Percentiles rank a stretch among this genome's conserved stretches.
These are phyloP conservation scores for Calocybe gangraenosa DNA, from an alignment of 768 basidiomycete genomes.

Conservation along the genomic window DNA sequence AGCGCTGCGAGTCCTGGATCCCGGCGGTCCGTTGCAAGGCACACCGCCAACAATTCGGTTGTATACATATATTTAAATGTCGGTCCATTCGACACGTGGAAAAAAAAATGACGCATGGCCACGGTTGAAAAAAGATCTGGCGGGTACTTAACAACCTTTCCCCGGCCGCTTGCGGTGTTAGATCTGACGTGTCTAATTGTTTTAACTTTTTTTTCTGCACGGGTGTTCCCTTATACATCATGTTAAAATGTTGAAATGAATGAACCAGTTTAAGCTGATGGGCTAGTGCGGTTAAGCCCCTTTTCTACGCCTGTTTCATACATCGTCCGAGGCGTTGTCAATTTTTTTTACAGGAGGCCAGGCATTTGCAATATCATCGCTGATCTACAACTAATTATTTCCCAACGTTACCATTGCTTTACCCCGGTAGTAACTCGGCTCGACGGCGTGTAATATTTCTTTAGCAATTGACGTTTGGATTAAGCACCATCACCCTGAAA, in stretches of 20 bases:
- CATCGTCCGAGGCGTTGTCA: slow-evolving; percentile 6
- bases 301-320: slow-evolving; percentile 7
- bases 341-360: background rate
- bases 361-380: slow-evolving; percentile 2
- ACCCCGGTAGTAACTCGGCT: slow-evolving; percentile 18
- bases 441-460: slow-evolving; percentile 2
- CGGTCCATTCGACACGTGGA: slow-evolving; percentile 15
- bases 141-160: background rate
- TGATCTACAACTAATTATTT: slow-evolving; percentile 5
- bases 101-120: slow-evolving; percentile 10
- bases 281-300: slow-evolving; percentile 12
- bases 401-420: slow-evolving; percentile 10
- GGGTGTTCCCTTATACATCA: too few species aligned
- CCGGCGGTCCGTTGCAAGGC: slow-evolving; percentile 14
- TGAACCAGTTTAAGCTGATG: slow-evolving; percentile 4
- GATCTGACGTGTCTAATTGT: slow-evolving; percentile 7
- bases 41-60: slow-evolving; percentile 13
- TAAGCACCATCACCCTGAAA: slow-evolving; percentile 14
- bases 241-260: slow-evolving; percentile 4
- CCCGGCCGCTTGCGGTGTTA: slow-evolving; percentile 2
- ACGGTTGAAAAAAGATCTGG: background rate
- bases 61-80: slow-evolving; percentile 7
- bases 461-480: slow-evolving; percentile 17
- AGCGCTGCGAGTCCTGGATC: background rate
- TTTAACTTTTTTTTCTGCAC: too few species aligned